These are phyloP conservation scores for Pseudotsuga menziesii DNA, from an alignment of 75 land plant genomes.

Conservation along the genomic window DNA sequence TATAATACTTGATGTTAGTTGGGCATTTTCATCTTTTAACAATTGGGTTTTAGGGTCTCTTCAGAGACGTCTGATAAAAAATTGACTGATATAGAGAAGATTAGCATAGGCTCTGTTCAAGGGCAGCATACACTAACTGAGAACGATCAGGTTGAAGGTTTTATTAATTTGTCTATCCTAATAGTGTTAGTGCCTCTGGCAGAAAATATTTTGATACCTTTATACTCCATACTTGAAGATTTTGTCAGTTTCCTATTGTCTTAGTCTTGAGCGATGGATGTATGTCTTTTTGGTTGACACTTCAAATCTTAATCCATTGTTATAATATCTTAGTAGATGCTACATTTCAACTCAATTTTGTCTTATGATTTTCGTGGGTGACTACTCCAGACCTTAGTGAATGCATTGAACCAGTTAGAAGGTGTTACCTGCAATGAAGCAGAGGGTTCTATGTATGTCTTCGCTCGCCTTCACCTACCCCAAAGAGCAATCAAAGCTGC, in stretches of 20 bases:
- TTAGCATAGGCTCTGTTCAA: too few relatives aligned
- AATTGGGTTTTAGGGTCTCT: background rate
- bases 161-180: too few relatives aligned
- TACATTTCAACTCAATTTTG: background rate
- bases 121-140: too few relatives aligned
- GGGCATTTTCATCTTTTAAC: too few relatives aligned
- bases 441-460: conserved; percentile 98
- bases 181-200: too few relatives aligned
- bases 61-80: background rate
- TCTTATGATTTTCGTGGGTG: background rate
- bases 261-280: too few relatives aligned
- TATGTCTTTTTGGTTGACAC: too few relatives aligned
- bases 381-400: conserved; percentile 64
- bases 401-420: conserved; percentile 86
- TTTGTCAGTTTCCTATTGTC: too few relatives aligned
- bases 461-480: conserved; percentile 74
- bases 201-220: too few relatives aligned
- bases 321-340: background rate
- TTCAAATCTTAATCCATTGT: background rate
- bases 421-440: conserved; percentile 96
- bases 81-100: background rate
- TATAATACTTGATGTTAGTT: background rate
- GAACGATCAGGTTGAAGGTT: too few relatives aligned
- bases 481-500: conserved; percentile 84
- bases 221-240: too few relatives aligned